Conservation (phyloP, 192 early-diverging fungal genomes). For the Endogone sp. region DNA sequence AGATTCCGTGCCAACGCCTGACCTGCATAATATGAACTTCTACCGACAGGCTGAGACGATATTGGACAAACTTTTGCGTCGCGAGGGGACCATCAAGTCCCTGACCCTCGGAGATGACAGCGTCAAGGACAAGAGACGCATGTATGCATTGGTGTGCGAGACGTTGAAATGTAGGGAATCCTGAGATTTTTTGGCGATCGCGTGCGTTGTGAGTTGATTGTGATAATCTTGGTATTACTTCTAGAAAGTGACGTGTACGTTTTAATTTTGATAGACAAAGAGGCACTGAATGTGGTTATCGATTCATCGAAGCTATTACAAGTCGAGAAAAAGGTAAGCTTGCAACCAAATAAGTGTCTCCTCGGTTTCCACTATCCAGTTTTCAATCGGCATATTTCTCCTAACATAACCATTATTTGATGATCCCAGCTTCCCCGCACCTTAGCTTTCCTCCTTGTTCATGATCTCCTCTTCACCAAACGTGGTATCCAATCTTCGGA, state of each 20-base stretch:
- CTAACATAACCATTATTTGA: too few species aligned
- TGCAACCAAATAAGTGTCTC: background rate
- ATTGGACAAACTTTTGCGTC: slow-evolving; percentile 62
- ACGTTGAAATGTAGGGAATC: slow-evolving; percentile 71
- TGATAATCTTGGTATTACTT: background rate
- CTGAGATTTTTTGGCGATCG: background rate
- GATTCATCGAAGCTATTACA: slow-evolving; percentile 42
- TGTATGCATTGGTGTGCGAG: slow-evolving; percentile 91
- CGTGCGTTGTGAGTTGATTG: background rate
- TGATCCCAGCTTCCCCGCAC: slow-evolving; percentile 77
- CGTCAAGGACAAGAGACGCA: slow-evolving; percentile 74
- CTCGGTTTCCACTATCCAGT: too few species aligned
- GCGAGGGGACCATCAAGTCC: slow-evolving; percentile 76
- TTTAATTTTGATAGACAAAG: slow-evolving; percentile 33
- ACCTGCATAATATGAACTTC: slow-evolving; percentile 44
- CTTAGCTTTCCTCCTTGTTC: slow-evolving; percentile 66
- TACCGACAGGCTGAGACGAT: slow-evolving; percentile 77
- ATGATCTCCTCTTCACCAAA: slow-evolving; percentile 80
- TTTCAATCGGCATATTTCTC: too few species aligned
- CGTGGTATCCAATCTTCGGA: slow-evolving; percentile 64
- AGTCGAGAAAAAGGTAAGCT: slow-evolving; percentile 46
- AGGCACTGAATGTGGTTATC: slow-evolving; percentile 44
- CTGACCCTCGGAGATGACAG: slow-evolving; percentile 64
- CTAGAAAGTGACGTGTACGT: background rate
- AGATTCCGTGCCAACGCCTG: too few species aligned